Conservation (phyloP, 257 asterid genomes). For the Rauvolfia tetraphylla region DNA sequence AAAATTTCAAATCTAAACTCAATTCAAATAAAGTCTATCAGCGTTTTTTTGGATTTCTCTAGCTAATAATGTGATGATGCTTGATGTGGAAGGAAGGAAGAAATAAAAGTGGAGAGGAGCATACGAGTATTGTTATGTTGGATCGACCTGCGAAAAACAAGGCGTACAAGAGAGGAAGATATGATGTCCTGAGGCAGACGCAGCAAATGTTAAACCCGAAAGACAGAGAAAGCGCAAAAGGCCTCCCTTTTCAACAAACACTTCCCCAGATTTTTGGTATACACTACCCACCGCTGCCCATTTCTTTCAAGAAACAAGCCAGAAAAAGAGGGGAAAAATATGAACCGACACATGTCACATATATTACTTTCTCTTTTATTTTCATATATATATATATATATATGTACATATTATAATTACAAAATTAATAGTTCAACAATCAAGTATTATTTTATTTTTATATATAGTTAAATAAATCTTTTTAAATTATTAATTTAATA, state of each 20-base stretch:
- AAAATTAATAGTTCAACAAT: too few relatives aligned
- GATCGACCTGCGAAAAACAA: constrained; percentile 5
- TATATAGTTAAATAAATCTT: background rate
- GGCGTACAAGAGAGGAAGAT: constrained; percentile 12
- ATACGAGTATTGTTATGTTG: background rate
- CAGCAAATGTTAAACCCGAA: background rate
- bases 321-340: background rate
- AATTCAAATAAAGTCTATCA: too few relatives aligned
- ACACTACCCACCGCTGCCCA: constrained; percentile 12
- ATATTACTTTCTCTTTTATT: too few relatives aligned
- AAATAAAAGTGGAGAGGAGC: background rate
- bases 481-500: background rate
- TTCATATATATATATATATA: too few relatives aligned
- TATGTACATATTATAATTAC: too few relatives aligned
- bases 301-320: background rate
- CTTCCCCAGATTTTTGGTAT: constrained; percentile 7
- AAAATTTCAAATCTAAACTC: too few relatives aligned
- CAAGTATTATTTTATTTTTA: too few relatives aligned
- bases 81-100: background rate
- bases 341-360: too few relatives aligned
- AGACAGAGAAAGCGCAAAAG: background rate
- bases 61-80: background rate
- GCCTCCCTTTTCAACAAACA: background rate
- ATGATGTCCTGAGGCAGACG: background rate
- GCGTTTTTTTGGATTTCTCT: background rate